Base-by-base conservation (phyloP, 768 basidiomycete species). In the Trametes elegans region DNA sequence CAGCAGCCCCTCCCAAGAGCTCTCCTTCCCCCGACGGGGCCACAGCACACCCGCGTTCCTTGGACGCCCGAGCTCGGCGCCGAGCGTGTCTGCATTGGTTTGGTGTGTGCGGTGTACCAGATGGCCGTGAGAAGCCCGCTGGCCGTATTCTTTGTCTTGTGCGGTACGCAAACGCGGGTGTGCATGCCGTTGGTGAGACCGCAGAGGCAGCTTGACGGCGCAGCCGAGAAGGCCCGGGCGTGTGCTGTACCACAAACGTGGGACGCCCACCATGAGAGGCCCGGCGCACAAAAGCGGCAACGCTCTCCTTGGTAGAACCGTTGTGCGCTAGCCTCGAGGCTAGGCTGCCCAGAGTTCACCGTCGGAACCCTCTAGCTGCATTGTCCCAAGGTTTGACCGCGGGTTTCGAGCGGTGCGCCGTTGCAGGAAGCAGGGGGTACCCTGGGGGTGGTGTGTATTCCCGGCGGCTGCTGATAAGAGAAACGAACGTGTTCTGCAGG, bases 401-500 rank as follows among this genome's bases (percentile, higher is more conserved):
- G 42, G 42, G 32, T 45, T 18, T 34, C 34, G 51, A 38, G 42
- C 2, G 24, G 26, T n/a, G 7, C 21, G 21, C 18, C 5, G 26
- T n/a, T 18, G 18, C 11, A 7, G 18, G 23, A 36, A 38, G 11
- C 18, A 43, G 40, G 24, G 42, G 41, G 34, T n/a, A 18, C 41
- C 24, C 18, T 9, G 18, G 24, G 5, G 18, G 32, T 3, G 19
- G 42, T 24, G 41, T 18, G 19, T 31, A 23, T 1, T 31, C 16
- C 32, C 21, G 18, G 18, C 11, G 28, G 28, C 19, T 28, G 29
- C 3, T 32, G 34, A 53, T 44, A 53, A 36, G 32, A 21, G n/a
- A 34, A 24, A 45, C 51, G 51, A 53, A 53, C 51, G 51, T 53
- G 51, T 53, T 38, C 28, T 13, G 24, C 34, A 5, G 14, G 47